Evolutionary conservation across 2,329 filamentous ascomycete species (phyloP), one percentile per base, ranked within the genome.

Genomic region (Alternaria alternata): DNA sequence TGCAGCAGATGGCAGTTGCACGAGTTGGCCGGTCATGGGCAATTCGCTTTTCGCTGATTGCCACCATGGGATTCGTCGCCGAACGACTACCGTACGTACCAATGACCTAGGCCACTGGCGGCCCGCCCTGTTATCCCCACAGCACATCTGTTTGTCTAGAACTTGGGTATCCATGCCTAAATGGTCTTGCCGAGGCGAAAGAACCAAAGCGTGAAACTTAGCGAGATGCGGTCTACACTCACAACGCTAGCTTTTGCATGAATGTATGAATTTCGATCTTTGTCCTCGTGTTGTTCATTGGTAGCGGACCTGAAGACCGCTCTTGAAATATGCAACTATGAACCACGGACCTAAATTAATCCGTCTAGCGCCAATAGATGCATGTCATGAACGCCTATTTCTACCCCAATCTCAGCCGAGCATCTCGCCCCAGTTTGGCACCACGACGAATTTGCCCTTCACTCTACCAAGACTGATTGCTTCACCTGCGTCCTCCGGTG

Each of bases 401-500:
- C 46, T 8, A n/a, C 4, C 32, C 46, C 20, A 36, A 12, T 20
- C 38, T 64, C 59, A 72, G 28, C 75, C 74, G 56, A 84, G 74
- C 62, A 88, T 82, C 67, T 83, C 80, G 47, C 81, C 80, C 85
- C 86, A 89, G 71, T 89, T 83, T 14, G 88, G 88, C 51, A 82
- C 85, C 34, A 89, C 84, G 2, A 89, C 85, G 70, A 89, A 88
- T 75, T 88, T 89, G 54, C 85, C 86, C 74, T 84, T 86, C n/a
- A 89, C 81, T 68, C 87, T 83, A 8, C 87, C 88, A 79, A 89
- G 85, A 3, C 83, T 83, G 75, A 83, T 84, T 38, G 84, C 82
- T 57, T 80, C 79, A 1, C 81, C 82, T 14, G 74, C 77, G 44
- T 76, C 74, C 16, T 76, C 75, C 7, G 66, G 64, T 6, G 67